phyloP scores from a whole-genome alignment of 345 rosid species.

The Corchorus olitorius region DNA sequence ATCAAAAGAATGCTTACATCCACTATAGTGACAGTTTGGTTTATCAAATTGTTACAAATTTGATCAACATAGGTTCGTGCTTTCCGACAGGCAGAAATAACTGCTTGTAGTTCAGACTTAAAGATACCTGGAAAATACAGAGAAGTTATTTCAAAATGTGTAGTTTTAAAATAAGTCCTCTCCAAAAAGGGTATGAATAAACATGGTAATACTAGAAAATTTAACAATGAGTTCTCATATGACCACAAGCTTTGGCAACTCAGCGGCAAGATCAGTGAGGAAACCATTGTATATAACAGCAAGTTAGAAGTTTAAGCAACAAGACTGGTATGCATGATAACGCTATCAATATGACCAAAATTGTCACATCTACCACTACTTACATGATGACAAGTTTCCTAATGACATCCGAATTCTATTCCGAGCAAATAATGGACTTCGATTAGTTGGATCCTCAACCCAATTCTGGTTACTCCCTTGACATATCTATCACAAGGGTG shows the following conservation, averaged over 20 bases:
- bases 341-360: not conserved
- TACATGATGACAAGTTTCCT: conserved; percentile 59
- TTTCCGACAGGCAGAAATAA: conserved; percentile 69
- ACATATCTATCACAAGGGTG: conserved; percentile 59
- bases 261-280: conserved; percentile 3
- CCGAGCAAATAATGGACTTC: conserved; percentile 67
- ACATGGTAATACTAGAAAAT: conserved; percentile 7
- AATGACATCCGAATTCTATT: conserved; percentile 81
- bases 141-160: conserved; percentile 13
- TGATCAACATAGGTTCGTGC: conserved; percentile 67
- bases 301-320: not conserved
- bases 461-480: conserved; percentile 47
- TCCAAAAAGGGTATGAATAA: not conserved
- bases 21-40: conserved; percentile 50
- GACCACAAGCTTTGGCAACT: conserved; percentile 13
- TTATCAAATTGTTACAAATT: conserved; percentile 51
- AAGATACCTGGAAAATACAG: conserved; percentile 49
- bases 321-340: not conserved
- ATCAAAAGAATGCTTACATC: conserved; percentile 53
- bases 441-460: conserved; percentile 95
- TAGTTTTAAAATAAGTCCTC: not conserved
- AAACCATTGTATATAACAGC: not conserved
- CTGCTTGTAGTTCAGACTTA: conserved; percentile 64
- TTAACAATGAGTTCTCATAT: conserved; percentile 3
- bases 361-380: conserved; percentile 30